Percentiles rank a stretch among this genome's conserved stretches.
phyloP scores from a whole-genome alignment of 2,329 filamentous ascomycete species.

The Cladosporium sp. region DNA sequence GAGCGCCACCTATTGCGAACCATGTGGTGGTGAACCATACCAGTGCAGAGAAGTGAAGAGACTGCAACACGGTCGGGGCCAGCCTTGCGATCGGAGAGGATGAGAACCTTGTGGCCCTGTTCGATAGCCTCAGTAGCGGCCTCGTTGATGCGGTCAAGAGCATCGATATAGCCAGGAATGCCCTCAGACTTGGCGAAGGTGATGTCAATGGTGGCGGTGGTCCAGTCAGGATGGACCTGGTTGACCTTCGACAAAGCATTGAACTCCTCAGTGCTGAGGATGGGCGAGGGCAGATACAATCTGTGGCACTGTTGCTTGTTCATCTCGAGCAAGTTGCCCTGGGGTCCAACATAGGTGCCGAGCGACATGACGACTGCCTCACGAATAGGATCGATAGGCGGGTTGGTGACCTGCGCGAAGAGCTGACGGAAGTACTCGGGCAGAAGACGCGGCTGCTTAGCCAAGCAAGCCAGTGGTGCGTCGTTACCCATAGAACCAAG shows the following conservation, averaged over 20 bases:
- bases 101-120: slow-evolving; percentile 75
- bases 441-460: slow-evolving; percentile 80
- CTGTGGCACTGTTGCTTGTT: slow-evolving; percentile 82
- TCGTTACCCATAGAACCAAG: slow-evolving; percentile 98
- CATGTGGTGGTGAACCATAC: slow-evolving; percentile 92
- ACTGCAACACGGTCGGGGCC: slow-evolving; percentile 78
- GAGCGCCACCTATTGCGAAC: slow-evolving; percentile 96
- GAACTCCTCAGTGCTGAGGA: slow-evolving; percentile 86
- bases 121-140: slow-evolving; percentile 80
- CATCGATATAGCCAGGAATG: slow-evolving; percentile 75
- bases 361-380: slow-evolving; percentile 98
- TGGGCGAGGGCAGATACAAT: slow-evolving; percentile 79
- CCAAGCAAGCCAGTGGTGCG: slow-evolving; percentile 83
- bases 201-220: slow-evolving; percentile 83
- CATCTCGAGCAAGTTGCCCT: slow-evolving; percentile 94
- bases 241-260: slow-evolving; percentile 78
- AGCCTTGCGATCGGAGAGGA: slow-evolving; percentile 84
- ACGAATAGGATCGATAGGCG: slow-evolving; percentile 92
- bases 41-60: slow-evolving; percentile 80
- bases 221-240: slow-evolving; percentile 71
- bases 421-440: slow-evolving; percentile 98
- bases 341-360: slow-evolving; percentile 91
- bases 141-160: slow-evolving; percentile 83
- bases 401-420: slow-evolving; percentile 96
- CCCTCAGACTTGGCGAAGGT: slow-evolving; percentile 87